Conservation (phyloP, 768 basidiomycete genomes). For the Phlegmacium glaucopus region DNA sequence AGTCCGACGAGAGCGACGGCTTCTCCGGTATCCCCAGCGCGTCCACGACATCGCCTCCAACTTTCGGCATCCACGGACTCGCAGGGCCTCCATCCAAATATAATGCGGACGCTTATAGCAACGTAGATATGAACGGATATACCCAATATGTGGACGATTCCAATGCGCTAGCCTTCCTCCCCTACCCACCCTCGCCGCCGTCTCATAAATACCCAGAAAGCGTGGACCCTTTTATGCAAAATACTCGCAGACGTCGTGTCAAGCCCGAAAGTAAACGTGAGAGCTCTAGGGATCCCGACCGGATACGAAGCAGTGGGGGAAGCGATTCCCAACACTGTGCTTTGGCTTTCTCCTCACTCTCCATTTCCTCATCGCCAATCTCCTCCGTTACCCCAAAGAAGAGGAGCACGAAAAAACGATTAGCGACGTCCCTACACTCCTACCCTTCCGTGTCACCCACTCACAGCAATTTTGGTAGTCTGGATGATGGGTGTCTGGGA, state of each 20-base stretch:
- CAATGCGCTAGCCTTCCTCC: slow-evolving; percentile 34
- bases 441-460: neutral
- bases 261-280: slow-evolving; percentile 31
- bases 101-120: slow-evolving; percentile 7
- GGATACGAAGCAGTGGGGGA: slow-evolving; percentile 31
- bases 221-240: slow-evolving; percentile 6
- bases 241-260: slow-evolving; percentile 21
- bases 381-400: slow-evolving; percentile 7
- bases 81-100: slow-evolving; percentile 15
- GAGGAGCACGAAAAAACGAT: slow-evolving; percentile 13
- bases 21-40: slow-evolving; percentile 30
- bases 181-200: slow-evolving; percentile 30
- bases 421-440: slow-evolving; percentile 12
- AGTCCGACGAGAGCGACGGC: slow-evolving; percentile 65
- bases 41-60: neutral
- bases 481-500: slow-evolving; percentile 41
- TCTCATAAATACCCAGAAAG: neutral
- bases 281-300: slow-evolving; percentile 31
- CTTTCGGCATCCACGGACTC: slow-evolving; percentile 24
- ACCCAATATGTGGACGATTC: slow-evolving; percentile 11
- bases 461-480: slow-evolving; percentile 20
- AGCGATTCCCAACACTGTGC: slow-evolving; percentile 6
- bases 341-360: slow-evolving; percentile 10
- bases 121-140: slow-evolving; percentile 13
- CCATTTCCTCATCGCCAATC: slow-evolving; percentile 6